Evolutionary conservation across 2,329 filamentous ascomycete genomes (phyloP).

Genomic region (Malbranchea zuffiana): DNA sequence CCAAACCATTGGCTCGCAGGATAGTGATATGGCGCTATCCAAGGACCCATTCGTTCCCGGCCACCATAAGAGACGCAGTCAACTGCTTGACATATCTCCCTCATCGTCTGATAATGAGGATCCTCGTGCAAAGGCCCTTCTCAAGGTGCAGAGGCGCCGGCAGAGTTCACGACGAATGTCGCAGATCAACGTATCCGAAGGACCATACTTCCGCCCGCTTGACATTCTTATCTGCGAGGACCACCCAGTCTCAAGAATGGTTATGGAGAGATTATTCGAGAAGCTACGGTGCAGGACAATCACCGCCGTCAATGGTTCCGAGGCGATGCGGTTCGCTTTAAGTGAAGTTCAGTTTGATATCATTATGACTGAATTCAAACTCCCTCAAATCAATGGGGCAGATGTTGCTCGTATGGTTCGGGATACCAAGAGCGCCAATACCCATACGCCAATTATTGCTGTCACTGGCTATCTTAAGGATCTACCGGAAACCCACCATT

Average conservation of each 20-base stretch:
- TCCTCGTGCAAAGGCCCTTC: conserved; percentile 75
- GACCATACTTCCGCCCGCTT: conserved; percentile 76
- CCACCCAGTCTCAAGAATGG: conserved; percentile 88
- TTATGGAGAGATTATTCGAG: conserved; percentile 97
- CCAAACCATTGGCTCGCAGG: conserved; percentile 86
- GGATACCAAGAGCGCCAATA: conserved; percentile 90
- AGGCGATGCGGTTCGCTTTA: conserved; percentile 86
- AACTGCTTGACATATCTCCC: conserved; percentile 91
- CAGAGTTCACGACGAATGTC: conserved; percentile 92
- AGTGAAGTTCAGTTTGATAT: conserved; percentile 98
- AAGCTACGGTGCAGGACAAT: conserved; percentile 92
- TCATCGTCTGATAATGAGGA: conserved; percentile 97
- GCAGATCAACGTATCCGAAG: conserved; percentile 74
- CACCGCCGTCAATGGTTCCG: conserved; percentile 76
- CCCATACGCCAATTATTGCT: conserved; percentile 86
- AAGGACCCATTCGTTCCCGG: conserved; percentile 50
- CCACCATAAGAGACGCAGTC: conserved; percentile 83
- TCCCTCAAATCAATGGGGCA: conserved; percentile 87
- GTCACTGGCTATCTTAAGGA: conserved; percentile 98
- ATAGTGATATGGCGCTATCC: conserved; percentile 64
- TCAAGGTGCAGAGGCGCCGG: conserved; percentile 86
- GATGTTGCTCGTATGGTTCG: conserved; percentile 97
- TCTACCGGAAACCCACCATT: conserved; percentile 86
- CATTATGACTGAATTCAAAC: conserved; percentile 94
- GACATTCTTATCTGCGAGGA: conserved; percentile 97